These are phyloP conservation scores for Coemansia sp. DNA, from an alignment of 192 early-diverging fungal genomes.

Conservation along the genomic window DNA sequence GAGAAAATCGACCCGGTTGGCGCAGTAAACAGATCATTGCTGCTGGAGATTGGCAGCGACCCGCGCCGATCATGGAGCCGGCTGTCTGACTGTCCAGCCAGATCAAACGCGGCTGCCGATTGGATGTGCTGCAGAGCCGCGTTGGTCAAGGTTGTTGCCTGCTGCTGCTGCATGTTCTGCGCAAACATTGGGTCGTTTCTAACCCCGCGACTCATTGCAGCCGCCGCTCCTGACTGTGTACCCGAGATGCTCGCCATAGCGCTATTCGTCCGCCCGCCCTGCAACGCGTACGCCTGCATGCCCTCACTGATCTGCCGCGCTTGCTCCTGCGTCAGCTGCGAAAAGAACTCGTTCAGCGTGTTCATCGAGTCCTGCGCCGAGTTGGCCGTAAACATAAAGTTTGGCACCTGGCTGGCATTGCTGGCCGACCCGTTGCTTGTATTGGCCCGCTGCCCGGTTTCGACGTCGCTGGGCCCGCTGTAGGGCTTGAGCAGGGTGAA, in stretches of 20 bases:
- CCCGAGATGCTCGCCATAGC: not conserved
- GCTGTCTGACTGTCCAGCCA: slow-evolving; percentile 1
- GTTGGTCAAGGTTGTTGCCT: slow-evolving; percentile 11
- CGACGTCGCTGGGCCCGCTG: not conserved
- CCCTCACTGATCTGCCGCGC: slow-evolving; percentile 40
- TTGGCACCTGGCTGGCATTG: not conserved
- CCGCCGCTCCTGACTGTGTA: not conserved
- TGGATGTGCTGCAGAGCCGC: slow-evolving; percentile 33
- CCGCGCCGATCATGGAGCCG: slow-evolving; percentile 28
- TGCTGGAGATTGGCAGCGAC: slow-evolving; percentile 45
- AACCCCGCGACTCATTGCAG: too few species aligned
- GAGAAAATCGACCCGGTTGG: slow-evolving; percentile 20
- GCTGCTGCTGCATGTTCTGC: not conserved
- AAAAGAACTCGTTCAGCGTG: slow-evolving; percentile 41
- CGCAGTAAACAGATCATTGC: slow-evolving; percentile 36
- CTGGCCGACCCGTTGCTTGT: not conserved
- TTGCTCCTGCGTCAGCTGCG: slow-evolving; percentile 46
- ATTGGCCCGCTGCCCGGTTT: not conserved
- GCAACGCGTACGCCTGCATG: slow-evolving; percentile 35
- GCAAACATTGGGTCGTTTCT: not conserved
- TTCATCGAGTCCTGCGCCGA: slow-evolving; percentile 43
- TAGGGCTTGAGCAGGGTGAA: slow-evolving; percentile 36
- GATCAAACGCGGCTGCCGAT: slow-evolving; percentile 11
- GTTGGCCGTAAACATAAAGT: slow-evolving; percentile 35
- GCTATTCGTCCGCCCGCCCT: slow-evolving; percentile 10